A percentile compares a stretch with the other conserved stretches of the same genome.
These are phyloP conservation scores for Dioscorea dumetorum DNA, from an alignment of 106 monocot genomes.

Conservation along the genomic window DNA sequence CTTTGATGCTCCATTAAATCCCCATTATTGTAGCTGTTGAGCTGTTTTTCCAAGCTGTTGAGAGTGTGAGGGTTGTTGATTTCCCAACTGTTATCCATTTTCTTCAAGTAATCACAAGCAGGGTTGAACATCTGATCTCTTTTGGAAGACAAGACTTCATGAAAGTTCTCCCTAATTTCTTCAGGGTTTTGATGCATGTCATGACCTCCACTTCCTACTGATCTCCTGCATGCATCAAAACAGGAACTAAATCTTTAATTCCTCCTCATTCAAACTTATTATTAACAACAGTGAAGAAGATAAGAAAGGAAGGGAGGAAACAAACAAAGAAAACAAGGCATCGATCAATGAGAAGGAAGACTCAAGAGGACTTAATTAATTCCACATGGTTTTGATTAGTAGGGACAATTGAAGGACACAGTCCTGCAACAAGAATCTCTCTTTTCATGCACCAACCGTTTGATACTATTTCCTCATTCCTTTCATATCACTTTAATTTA, in stretches of 20 bases:
- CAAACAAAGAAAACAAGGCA: too few relatives aligned
- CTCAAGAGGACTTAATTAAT: too few relatives aligned
- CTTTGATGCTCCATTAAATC: not conserved
- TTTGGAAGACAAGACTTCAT: constrained; percentile 46
- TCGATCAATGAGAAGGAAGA: too few relatives aligned
- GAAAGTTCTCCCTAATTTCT: constrained; percentile 48
- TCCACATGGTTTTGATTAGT: too few relatives aligned
- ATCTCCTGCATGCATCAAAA: constrained; percentile 7
- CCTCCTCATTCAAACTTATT: not conserved
- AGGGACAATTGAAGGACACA: not conserved
- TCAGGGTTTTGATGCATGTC: constrained; percentile 23
- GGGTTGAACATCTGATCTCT: constrained; percentile 1
- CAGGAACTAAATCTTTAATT: not conserved
- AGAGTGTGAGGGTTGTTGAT: not conserved
- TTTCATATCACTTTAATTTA: not conserved
- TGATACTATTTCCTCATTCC: not conserved
- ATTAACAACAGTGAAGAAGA: not conserved
- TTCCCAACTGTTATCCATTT: not conserved
- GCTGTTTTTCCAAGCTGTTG: not conserved
- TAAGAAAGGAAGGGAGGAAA: too few relatives aligned
- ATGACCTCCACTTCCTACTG: constrained; percentile 21
- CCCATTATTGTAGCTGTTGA: not conserved
- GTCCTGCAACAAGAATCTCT: not conserved
- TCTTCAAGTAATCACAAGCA: constrained; percentile 2
- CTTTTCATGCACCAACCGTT: not conserved